Percentiles rank a stretch among this genome's conserved stretches.
Conservation (phyloP, 2,329 filamentous ascomycete species). For the Claviceps paspali region DNA sequence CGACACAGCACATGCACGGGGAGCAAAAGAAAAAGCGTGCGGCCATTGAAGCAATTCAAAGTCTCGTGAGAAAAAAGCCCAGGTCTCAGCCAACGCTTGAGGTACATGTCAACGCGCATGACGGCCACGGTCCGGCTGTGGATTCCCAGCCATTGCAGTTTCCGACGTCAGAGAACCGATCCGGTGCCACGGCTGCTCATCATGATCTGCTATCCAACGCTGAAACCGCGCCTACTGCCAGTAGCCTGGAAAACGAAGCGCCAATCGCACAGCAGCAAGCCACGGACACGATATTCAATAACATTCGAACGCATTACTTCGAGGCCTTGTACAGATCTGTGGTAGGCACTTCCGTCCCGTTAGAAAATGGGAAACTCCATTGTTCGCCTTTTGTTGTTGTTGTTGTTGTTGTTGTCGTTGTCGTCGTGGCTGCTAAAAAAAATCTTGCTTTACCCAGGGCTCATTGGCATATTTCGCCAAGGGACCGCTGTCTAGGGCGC, state of each 20-base stretch:
- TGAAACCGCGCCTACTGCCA: neutral
- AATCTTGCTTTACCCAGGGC: constrained; percentile 30
- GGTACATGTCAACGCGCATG: constrained; percentile 13
- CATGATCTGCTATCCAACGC: neutral
- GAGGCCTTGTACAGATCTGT: constrained; percentile 48
- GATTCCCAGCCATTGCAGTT: constrained; percentile 7
- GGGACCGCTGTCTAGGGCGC: constrained; percentile 60
- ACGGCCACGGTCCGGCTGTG: constrained; percentile 8
- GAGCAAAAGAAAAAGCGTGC: constrained; percentile 39
- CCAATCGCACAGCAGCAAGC: constrained; percentile 20
- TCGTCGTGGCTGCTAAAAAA: neutral
- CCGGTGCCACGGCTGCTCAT: neutral
- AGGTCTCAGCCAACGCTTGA: constrained; percentile 29
- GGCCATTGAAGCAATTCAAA: constrained; percentile 49
- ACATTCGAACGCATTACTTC: constrained; percentile 42
- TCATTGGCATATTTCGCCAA: constrained; percentile 75
- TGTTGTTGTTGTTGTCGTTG: no score
- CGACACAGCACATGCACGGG: constrained; percentile 30
- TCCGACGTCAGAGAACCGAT: constrained; percentile 6
- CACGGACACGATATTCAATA: constrained; percentile 39
- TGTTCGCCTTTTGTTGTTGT: no score
- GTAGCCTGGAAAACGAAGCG: constrained; percentile 1
- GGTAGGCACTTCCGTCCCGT: no score
- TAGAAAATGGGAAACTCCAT: no score
- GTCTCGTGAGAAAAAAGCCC: constrained; percentile 37